Percentiles rank a stretch among this genome's conserved stretches.
Conservation (phyloP, 768 basidiomycete species). For the Candolleomyces aberdarensis region DNA sequence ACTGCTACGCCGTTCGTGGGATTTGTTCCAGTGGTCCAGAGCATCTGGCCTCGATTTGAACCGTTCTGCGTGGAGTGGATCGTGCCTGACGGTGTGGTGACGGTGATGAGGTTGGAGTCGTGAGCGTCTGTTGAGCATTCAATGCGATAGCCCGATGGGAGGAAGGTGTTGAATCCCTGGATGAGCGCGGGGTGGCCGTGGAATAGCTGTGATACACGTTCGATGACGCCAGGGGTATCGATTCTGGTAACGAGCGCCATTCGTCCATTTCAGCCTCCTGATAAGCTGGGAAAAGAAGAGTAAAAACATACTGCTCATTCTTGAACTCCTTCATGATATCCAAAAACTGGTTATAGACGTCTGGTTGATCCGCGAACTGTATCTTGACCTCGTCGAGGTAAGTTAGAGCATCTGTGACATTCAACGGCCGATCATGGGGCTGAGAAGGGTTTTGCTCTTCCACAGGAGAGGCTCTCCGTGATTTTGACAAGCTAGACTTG, state of each 20-base stretch:
- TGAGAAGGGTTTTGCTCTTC: conserved; percentile 27
- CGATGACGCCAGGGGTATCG: conserved; percentile 96
- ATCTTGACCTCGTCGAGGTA: conserved; percentile 93
- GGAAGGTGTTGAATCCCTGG: conserved; percentile 97
- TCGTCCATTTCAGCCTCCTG: not conserved
- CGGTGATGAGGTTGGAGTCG: conserved; percentile 67
- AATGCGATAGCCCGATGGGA: conserved; percentile 92
- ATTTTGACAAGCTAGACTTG: conserved; percentile 13
- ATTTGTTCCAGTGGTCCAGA: conserved; percentile 30
- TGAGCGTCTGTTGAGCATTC: conserved; percentile 68
- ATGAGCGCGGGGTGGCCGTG: conserved; percentile 87
- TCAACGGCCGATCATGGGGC: conserved; percentile 62
- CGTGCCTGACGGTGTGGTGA: conserved; percentile 72
- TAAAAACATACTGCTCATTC: conserved; percentile 68
- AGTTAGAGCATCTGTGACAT: conserved; percentile 90
- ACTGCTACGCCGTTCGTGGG: not conserved
- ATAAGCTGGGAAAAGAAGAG: not conserved
- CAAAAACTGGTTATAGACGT: conserved; percentile 91
- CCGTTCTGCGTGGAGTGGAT: conserved; percentile 54
- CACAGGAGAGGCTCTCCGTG: conserved; percentile 19
- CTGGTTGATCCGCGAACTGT: conserved; percentile 89
- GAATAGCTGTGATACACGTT: conserved; percentile 91
- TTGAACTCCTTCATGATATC: conserved; percentile 99
- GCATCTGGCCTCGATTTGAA: conserved; percentile 31
- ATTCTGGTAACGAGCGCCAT: conserved; percentile 52